Evolutionary conservation across 768 basidiomycete genomes (phyloP), one percentile per base, ranked within the genome.

Genomic region (Sarcodon aspratus): DNA sequence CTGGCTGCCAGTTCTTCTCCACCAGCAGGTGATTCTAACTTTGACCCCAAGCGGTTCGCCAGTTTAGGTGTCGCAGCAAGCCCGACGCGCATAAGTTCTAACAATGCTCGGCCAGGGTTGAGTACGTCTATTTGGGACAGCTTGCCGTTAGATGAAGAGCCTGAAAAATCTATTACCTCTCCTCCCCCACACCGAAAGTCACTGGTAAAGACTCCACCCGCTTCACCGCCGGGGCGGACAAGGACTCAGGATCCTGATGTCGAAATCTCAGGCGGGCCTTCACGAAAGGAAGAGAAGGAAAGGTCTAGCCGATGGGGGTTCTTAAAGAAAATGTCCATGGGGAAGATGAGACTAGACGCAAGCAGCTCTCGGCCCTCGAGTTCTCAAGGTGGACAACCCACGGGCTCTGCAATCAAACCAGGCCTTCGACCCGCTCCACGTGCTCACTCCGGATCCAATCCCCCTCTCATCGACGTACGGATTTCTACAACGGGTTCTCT

Each of bases 261-360:
- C 21, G 40, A 42, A 17, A 27, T 17, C 7, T 13, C 27, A 9
- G 11, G 27, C 9, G 17, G 40, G 13, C 50, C 43, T 18, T 33
- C 48, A 7, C 35, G 40, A 48, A 55, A 51, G 48, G 61, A 66
- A 45, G 66, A 67, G 44, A 77, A 78, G 56, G 79, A 82, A 56
- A 84, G 86, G 63, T 68, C 69, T 36, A 80, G 82, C 47, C 82
- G 88, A 49, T 95, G 94, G 93, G 92, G 93, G 3, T 95, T 97
- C 69, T 69, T 97, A 51, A 91, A 93, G 69, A 97, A 97, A 69
- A 96, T 97, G 92, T 95, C 92, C 6, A 95, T 94, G 90, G 85
- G 91, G 11, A 90, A 86, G 64, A 84, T 95, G 69, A 80, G 79
- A 57, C 54, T 68, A n/a, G 87, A 89, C 44, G 64, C 3, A 44